Conservation (phyloP, 78 protist species). For the Emiliania huxleyi region DNA sequence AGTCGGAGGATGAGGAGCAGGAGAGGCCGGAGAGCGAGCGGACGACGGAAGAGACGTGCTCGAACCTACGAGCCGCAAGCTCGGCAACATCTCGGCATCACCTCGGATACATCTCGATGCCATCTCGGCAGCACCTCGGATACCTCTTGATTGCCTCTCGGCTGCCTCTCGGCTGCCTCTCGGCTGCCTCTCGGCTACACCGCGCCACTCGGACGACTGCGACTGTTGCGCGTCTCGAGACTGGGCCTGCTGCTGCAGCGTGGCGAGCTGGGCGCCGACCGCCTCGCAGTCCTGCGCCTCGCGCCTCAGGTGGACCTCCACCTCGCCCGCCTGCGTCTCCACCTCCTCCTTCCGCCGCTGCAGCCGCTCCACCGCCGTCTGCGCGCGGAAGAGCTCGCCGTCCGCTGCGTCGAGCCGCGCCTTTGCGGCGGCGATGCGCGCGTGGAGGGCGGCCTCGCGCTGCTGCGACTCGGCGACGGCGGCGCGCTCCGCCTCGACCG, state of each 20-base stretch:
- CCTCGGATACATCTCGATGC: too few species aligned
- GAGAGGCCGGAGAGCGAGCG: background rate
- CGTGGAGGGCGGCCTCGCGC: background rate
- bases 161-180: too few species aligned
- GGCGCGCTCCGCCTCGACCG: background rate
- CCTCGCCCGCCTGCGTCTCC: background rate
- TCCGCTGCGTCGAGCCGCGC: background rate
- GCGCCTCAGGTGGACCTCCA: background rate
- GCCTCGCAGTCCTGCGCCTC: background rate
- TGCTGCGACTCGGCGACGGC: background rate
- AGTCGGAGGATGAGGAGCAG: too few species aligned
- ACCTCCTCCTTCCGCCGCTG: background rate
- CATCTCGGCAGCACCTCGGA: too few species aligned
- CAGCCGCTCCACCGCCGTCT: background rate
- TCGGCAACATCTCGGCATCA: too few species aligned
- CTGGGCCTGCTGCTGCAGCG: background rate
- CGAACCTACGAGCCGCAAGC: too few species aligned
- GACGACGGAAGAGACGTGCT: background rate
- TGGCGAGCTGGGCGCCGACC: background rate
- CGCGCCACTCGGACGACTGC: background rate
- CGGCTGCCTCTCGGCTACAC: too few species aligned
- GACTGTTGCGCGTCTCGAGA: background rate
- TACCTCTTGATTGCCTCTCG: too few species aligned
- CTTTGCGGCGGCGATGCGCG: background rate
- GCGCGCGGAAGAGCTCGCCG: background rate